Conservation (phyloP, 495 filamentous ascomycete species). For the Hypoxylon intermedium region DNA sequence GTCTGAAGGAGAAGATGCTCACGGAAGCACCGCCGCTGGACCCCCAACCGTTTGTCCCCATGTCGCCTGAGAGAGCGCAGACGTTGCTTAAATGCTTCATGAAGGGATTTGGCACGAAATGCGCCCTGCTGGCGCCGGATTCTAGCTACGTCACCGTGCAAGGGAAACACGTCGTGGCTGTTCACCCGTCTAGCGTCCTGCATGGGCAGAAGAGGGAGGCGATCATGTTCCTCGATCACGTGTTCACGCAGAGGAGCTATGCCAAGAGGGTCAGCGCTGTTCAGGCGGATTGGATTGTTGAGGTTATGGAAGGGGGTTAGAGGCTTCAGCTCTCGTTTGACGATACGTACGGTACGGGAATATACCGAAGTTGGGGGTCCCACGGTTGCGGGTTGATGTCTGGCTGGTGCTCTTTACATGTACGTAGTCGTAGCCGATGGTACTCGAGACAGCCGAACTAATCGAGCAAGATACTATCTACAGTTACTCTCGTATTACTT, state of each 20-base stretch:
- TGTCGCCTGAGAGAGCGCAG: slow-evolving; percentile 61
- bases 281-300: slow-evolving; percentile 85
- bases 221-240: slow-evolving; percentile 95
- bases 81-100: slow-evolving; percentile 81
- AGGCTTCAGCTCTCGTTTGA: not conserved
- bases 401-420: too few relatives aligned
- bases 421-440: too few relatives aligned
- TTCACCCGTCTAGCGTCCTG: slow-evolving; percentile 87
- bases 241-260: slow-evolving; percentile 92
- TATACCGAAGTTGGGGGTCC: not conserved
- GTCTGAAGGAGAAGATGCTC: slow-evolving; percentile 57
- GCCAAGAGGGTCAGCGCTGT: slow-evolving; percentile 87
- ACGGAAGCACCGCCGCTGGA: slow-evolving; percentile 47
- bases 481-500: too few relatives aligned
- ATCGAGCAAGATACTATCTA: too few relatives aligned
- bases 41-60: slow-evolving; percentile 56
- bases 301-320: slow-evolving; percentile 59
- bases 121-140: slow-evolving; percentile 82
- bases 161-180: slow-evolving; percentile 83
- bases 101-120: slow-evolving; percentile 79
- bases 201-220: slow-evolving; percentile 89
- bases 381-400: too few relatives aligned
- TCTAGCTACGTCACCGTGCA: slow-evolving; percentile 83
- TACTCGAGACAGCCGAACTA: too few relatives aligned
- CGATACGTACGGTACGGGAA: not conserved